These are phyloP conservation scores for Pholiota microspora DNA, from an alignment of 768 basidiomycete species.

Conservation along the genomic window DNA sequence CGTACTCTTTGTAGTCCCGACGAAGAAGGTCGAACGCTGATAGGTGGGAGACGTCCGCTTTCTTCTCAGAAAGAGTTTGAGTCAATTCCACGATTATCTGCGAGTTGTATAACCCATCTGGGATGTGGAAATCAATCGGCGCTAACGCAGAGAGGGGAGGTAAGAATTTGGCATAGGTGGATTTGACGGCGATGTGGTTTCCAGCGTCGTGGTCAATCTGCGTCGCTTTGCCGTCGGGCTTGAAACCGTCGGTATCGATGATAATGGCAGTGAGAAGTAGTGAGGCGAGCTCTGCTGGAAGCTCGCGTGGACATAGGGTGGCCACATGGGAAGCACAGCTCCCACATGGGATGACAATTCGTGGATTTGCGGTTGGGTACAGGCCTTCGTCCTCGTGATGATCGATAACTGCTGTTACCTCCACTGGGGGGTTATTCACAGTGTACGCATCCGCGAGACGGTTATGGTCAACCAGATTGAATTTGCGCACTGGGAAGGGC, in stretches of 20 bases:
- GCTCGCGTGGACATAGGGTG: conserved; percentile 30
- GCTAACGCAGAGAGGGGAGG: conserved; percentile 52
- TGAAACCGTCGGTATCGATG: conserved; percentile 85
- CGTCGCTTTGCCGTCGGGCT: conserved; percentile 74
- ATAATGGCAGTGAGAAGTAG: conserved; percentile 80
- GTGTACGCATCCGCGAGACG: conserved; percentile 48
- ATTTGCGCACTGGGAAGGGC: conserved; percentile 52
- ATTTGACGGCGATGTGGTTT: conserved; percentile 52
- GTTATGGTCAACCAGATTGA: conserved; percentile 93
- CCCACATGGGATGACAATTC: conserved; percentile 68
- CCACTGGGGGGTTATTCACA: conserved; percentile 33
- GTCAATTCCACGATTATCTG: conserved; percentile 49
- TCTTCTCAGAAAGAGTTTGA: conserved; percentile 49
- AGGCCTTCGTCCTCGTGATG: conserved; percentile 87
- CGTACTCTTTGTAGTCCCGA: conserved; percentile 95
- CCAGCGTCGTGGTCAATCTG: conserved; percentile 63
- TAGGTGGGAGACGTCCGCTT: conserved; percentile 66
- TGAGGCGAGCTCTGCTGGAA: conserved; percentile 66
- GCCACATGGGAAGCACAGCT: conserved; percentile 72
- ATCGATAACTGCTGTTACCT: conserved; percentile 82
- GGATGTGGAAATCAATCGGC: conserved; percentile 24
- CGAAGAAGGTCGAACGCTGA: conserved; percentile 75
- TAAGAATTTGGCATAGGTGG: conserved; percentile 63
- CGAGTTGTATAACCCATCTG: conserved; percentile 33
- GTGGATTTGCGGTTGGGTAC: conserved; percentile 61